Evolutionary conservation across 2,329 filamentous ascomycete species (phyloP), one percentile per base, ranked within the genome.

Genomic region (Bipolaris oryzae): DNA sequence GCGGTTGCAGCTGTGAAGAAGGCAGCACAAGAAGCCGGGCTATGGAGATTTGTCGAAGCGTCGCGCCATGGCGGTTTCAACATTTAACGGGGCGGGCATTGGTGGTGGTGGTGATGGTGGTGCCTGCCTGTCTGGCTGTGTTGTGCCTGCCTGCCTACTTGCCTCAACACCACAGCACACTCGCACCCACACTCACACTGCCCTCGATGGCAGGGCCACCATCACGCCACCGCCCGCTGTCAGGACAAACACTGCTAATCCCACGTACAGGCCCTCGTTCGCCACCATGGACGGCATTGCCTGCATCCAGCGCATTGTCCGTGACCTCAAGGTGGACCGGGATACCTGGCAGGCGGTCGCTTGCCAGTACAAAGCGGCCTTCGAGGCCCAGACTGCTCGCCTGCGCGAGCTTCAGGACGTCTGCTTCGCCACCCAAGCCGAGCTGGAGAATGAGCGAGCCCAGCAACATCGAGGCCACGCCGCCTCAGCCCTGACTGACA

Each of bases 11-110:
- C 78, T 4, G 89, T 94, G 2, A 82, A 85, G 53, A 81, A 82
- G 63, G 89, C 89, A 2, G 91, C 91, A 0, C 82, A 87, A 64
- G 80, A 85, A 35, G 89, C 87, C 42, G 90, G 91, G 0, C 76
- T 95, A 16, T 95, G 90, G 91, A 81, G 91, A 18, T 91, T 95
- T 72, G 87, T 89, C 56, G 90, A 95, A 58, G 78, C 80, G 46
- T 80, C 84, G 48, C 80, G 82, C 59, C 81, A 87, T 64, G 81
- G 81, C 41, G 82, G 82, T 13, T 87, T 86, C 72, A 85, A 80
- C 43, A 77, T 80, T 11, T 75, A 61, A 74, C 11, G 13, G 11
- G 7, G 33, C 38, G 37, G n/a, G 16, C 16, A 5, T 38, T 18
- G 37, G 28, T 13, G 9, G 25, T 28, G 21, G 5, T 21, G 5